Percentiles rank a stretch among this genome's conserved stretches.
Evolutionary conservation across 176 grass and related monocot species (phyloP).

Genomic region (Triticum timopheevii): DNA sequence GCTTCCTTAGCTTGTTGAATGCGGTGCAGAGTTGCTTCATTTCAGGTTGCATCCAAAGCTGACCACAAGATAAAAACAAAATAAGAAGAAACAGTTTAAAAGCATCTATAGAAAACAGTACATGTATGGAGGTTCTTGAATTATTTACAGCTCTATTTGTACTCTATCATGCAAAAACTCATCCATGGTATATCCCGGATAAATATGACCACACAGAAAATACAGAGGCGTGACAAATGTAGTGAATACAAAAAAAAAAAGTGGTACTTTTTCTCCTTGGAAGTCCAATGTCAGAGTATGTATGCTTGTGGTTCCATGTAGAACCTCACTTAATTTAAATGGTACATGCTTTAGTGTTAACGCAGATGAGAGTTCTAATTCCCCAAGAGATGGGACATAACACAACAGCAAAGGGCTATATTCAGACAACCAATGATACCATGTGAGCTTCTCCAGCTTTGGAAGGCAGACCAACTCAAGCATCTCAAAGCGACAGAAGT

Average conservation of each 20-base stretch:
- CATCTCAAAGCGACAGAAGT: background rate
- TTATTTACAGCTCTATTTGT: background rate
- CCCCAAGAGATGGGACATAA: background rate
- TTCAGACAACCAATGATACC: background rate
- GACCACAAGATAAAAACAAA: background rate
- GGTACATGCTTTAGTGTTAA: background rate
- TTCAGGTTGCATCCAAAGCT: constrained; percentile 4
- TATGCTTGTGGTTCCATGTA: background rate
- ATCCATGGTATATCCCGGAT: too few relatives aligned
- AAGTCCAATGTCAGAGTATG: constrained; percentile 15
- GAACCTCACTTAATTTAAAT: background rate
- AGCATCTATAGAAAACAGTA: too few relatives aligned
- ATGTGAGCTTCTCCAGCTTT: background rate
- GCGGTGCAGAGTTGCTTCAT: background rate
- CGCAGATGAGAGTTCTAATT: background rate
- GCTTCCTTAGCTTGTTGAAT: background rate
- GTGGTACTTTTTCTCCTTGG: background rate
- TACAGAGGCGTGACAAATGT: background rate
- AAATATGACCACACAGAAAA: too few relatives aligned
- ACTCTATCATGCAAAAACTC: background rate
- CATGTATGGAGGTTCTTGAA: background rate
- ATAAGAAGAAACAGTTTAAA: background rate
- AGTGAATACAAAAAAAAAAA: background rate
- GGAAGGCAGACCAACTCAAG: background rate
- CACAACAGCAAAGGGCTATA: background rate